phyloP scores from a whole-genome alignment of 345 rosid species.

The Abelmoschus esculentus region DNA sequence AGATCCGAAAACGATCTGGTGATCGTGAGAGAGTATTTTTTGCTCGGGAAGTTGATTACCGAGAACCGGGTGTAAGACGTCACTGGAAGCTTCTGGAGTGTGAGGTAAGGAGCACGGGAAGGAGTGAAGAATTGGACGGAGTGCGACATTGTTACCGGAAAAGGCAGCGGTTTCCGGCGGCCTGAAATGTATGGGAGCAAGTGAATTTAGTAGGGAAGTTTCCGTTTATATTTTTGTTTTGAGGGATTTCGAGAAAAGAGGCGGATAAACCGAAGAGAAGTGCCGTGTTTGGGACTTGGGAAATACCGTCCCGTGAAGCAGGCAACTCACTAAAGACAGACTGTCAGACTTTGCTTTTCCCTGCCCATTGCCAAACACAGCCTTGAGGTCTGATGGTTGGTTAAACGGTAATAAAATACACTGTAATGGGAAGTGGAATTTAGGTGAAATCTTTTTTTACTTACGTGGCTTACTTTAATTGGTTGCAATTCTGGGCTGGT shows the following conservation, averaged over 20 bases:
- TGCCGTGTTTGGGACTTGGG: conserved; percentile 5
- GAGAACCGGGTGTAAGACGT: conserved; percentile 30
- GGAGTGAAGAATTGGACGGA: conserved; percentile 58
- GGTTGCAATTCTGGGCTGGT: too few relatives aligned
- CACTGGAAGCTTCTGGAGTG: conserved; percentile 31
- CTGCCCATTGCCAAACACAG: background rate
- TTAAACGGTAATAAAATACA: too few relatives aligned
- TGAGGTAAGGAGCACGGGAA: conserved; percentile 27
- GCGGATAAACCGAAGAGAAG: conserved; percentile 39
- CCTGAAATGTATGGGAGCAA: background rate
- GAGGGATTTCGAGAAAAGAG: background rate
- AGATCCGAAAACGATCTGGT: conserved; percentile 44
- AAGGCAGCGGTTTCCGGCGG: conserved; percentile 3
- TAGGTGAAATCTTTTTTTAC: too few relatives aligned
- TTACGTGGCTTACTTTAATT: too few relatives aligned
- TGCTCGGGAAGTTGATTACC: background rate
- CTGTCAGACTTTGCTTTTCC: background rate
- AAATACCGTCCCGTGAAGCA: conserved; percentile 23
- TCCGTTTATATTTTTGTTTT: background rate
- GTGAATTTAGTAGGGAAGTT: background rate
- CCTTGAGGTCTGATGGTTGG: background rate
- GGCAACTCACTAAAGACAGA: background rate
- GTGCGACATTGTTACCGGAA: conserved; percentile 42
- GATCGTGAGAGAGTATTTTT: background rate
- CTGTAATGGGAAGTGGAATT: too few relatives aligned